Conservation (phyloP, 306 rosid genomes). For the Vigna mungo region DNA sequence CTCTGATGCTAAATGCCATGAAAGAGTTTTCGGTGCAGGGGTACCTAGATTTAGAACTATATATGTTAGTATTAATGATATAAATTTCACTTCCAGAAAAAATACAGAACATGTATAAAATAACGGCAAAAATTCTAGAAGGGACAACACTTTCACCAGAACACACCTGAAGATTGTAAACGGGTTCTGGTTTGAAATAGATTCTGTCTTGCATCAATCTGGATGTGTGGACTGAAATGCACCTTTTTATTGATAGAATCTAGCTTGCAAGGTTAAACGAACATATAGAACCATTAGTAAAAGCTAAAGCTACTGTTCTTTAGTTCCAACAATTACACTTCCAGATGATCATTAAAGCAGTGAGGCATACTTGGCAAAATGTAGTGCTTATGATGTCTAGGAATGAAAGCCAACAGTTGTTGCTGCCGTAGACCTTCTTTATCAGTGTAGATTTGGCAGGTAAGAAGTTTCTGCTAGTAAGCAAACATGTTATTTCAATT, state of each 20-base stretch:
- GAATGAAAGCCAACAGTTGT: conserved; percentile 85
- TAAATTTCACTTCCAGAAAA: conserved; percentile 4
- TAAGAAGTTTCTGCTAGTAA: conserved; percentile 74
- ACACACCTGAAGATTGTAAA: conserved; percentile 78
- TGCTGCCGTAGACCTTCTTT: conserved; percentile 96
- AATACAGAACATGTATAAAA: conserved; percentile 17
- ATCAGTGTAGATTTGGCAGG: conserved; percentile 75
- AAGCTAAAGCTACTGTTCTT: conserved; percentile 32
- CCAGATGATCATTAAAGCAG: conserved; percentile 42
- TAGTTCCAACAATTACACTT: conserved; percentile 34
- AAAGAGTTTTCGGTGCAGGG: conserved; percentile 83
- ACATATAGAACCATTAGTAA: conserved; percentile 38
- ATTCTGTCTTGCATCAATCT: conserved; percentile 72
- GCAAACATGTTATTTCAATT: conserved; percentile 44
- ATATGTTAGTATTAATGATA: conserved; percentile 19
- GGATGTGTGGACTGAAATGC: conserved; percentile 85
- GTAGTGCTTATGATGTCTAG: conserved; percentile 97
- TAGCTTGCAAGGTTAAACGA: conserved; percentile 50
- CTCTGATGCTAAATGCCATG: conserved; percentile 99
- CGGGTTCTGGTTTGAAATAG: conserved; percentile 70
- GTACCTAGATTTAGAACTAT: conserved; percentile 53
- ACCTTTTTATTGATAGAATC: conserved; percentile 92
- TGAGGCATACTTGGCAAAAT: conserved; percentile 83
- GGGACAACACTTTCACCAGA: conserved; percentile 37
- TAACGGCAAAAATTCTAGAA: conserved; percentile 31